Conservation (phyloP, 352 stramenopile species). For the Phytophthora cryptogea region DNA sequence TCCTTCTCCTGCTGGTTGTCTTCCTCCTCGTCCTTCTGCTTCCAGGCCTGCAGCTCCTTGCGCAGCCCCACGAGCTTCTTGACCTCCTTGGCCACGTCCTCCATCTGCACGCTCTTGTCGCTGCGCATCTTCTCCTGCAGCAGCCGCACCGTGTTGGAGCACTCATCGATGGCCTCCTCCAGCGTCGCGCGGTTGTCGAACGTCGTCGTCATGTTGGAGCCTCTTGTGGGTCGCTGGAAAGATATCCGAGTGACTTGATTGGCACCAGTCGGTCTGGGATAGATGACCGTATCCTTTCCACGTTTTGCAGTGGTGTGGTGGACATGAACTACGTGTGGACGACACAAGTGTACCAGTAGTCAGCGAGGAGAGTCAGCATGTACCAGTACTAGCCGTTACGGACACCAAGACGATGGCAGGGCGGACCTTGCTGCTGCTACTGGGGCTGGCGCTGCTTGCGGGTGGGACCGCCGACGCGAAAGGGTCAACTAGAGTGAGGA, state of each 20-base stretch:
- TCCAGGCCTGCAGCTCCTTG: constrained; percentile 73
- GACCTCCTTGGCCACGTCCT: constrained; percentile 60
- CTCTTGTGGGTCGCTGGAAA: constrained; percentile 9
- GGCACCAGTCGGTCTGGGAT: constrained; percentile 26
- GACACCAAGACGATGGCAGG: constrained; percentile 4
- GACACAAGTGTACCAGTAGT: constrained; percentile 24
- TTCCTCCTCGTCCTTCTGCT: constrained; percentile 36
- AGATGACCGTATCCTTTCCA: constrained; percentile 6
- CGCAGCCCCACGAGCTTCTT: constrained; percentile 61
- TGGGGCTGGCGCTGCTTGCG: constrained; percentile 17
- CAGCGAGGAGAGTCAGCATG: constrained; percentile 22
- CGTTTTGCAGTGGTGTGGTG: background rate
- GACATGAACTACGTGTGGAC: background rate
- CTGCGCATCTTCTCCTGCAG: constrained; percentile 65
- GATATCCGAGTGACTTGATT: constrained; percentile 30
- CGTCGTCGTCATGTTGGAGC: constrained; percentile 34
- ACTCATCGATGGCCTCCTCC: constrained; percentile 61
- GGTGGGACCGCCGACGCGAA: constrained; percentile 2
- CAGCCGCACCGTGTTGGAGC: constrained; percentile 52
- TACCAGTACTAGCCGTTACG: background rate
- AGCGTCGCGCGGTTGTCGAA: constrained; percentile 49
- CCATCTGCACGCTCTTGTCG: constrained; percentile 42
- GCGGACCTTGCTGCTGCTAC: constrained; percentile 18
- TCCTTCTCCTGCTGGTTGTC: constrained; percentile 33
- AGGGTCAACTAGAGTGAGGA: constrained; percentile 27